Conservation (phyloP, 306 rosid genomes). For the peach (Prunus persica) region DNA sequence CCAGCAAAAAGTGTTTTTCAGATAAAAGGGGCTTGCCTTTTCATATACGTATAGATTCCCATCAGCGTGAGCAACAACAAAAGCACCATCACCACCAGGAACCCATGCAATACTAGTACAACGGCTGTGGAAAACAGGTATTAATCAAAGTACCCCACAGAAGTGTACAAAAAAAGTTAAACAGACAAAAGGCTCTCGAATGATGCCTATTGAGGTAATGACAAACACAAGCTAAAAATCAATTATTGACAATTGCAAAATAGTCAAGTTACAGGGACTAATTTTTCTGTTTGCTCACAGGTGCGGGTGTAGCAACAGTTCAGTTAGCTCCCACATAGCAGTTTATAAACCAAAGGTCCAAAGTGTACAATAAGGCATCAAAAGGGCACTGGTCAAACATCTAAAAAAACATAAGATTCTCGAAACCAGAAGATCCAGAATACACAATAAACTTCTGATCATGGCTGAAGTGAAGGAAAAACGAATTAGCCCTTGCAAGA, state of each 20-base stretch:
- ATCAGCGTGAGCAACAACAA: slow-evolving; percentile 89
- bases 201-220: not conserved
- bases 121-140: slow-evolving; percentile 66
- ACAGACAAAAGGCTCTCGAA: not conserved
- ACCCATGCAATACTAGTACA: slow-evolving; percentile 91
- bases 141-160: slow-evolving; percentile 25
- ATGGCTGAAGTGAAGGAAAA: not conserved
- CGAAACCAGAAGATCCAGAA: not conserved
- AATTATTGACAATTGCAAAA: not conserved
- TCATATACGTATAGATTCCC: slow-evolving; percentile 89
- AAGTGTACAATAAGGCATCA: not conserved
- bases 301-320: not conserved
- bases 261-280: not conserved
- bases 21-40: slow-evolving; percentile 65
- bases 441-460: not conserved
- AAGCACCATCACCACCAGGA: slow-evolving; percentile 86
- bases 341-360: not conserved
- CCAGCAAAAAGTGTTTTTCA: slow-evolving; percentile 16
- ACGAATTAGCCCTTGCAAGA: not conserved
- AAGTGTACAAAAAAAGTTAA: not conserved
- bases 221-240: slow-evolving; percentile 9
- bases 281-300: not conserved
- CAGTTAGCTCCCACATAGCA: not conserved
- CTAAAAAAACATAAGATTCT: not conserved
- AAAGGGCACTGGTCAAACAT: not conserved